Evolutionary conservation across 169 alveolate genomes (phyloP).

Genomic region (Eimeria falciformis): DNA sequence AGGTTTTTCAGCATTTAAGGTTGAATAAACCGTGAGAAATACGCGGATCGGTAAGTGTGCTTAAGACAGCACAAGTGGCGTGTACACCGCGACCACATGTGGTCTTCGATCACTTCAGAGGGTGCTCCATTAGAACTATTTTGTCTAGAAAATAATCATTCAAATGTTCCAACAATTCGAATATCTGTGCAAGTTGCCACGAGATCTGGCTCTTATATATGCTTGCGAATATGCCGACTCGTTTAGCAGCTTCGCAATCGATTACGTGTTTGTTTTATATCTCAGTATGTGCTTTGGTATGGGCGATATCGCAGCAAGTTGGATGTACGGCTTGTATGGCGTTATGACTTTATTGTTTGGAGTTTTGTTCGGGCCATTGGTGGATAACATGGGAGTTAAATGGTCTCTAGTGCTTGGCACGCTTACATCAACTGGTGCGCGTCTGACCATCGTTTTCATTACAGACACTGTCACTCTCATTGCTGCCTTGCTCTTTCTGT

Average conservation of each 20-base stretch:
- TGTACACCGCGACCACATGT: too few species aligned
- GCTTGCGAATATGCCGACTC: constrained; percentile 79
- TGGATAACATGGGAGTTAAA: constrained; percentile 53
- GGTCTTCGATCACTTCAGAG: too few species aligned
- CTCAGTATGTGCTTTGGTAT: constrained; percentile 60
- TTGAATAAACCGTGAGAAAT: too few species aligned
- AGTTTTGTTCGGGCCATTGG: constrained; percentile 47
- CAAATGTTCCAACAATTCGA: constrained; percentile 18
- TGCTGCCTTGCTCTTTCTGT: neutral
- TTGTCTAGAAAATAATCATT: too few species aligned
- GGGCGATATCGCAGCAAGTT: constrained; percentile 71
- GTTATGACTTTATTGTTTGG: constrained; percentile 40
- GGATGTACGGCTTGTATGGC: constrained; percentile 69
- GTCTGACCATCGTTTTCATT: constrained; percentile 57
- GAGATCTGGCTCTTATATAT: constrained; percentile 39
- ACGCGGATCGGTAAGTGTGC: too few species aligned
- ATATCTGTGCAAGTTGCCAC: constrained; percentile 41
- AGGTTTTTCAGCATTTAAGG: too few species aligned
- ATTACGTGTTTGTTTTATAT: constrained; percentile 70
- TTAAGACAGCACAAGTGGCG: too few species aligned
- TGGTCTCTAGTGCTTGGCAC: constrained; percentile 58
- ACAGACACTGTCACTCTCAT: constrained; percentile 40
- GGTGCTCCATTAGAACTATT: too few species aligned
- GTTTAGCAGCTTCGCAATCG: constrained; percentile 73
- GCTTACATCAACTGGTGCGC: neutral